Conservation (phyloP, 2,329 filamentous ascomycete species). For the Beauveria asiatica region DNA sequence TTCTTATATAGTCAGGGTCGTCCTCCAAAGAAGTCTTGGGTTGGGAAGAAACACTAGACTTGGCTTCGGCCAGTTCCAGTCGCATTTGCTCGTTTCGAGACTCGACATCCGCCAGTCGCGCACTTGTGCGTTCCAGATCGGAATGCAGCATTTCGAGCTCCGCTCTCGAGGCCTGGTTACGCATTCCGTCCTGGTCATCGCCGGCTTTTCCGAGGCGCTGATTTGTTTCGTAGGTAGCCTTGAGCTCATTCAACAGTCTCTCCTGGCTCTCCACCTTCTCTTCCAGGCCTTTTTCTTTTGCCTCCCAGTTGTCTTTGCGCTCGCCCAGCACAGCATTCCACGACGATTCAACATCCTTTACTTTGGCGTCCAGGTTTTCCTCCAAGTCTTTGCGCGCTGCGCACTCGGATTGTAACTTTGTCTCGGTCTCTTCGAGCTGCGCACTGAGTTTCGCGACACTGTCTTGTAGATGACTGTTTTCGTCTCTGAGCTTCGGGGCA, state of each 20-base stretch:
- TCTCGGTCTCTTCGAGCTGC: conserved; percentile 77
- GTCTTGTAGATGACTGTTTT: conserved; percentile 80
- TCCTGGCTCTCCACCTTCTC: conserved; percentile 95
- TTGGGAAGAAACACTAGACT: conserved; percentile 57
- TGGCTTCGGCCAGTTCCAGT: conserved; percentile 81
- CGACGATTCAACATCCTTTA: conserved; percentile 82
- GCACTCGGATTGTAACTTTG: conserved; percentile 70
- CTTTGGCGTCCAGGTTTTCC: conserved; percentile 64
- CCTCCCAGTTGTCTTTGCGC: conserved; percentile 92
- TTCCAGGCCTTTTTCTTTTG: conserved; percentile 83
- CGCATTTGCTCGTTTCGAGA: conserved; percentile 89
- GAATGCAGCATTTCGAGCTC: conserved; percentile 91
- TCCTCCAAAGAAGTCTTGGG: conserved; percentile 64
- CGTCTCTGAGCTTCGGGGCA: conserved; percentile 76
- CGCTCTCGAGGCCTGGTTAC: conserved; percentile 67
- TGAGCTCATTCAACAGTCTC: conserved; percentile 82
- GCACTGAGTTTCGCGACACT: conserved; percentile 65
- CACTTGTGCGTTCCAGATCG: conserved; percentile 82
- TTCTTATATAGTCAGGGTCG: conserved; percentile 77
- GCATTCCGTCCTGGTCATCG: conserved; percentile 47
- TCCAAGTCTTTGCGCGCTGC: conserved; percentile 66
- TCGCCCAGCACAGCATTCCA: conserved; percentile 87
- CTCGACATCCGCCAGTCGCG: conserved; percentile 82
- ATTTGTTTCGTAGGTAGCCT: conserved; percentile 93
- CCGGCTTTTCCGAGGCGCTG: conserved; percentile 74